Evolutionary conservation across 176 grass and related monocot species (phyloP).

Genomic region (Elymus sibiricus): DNA sequence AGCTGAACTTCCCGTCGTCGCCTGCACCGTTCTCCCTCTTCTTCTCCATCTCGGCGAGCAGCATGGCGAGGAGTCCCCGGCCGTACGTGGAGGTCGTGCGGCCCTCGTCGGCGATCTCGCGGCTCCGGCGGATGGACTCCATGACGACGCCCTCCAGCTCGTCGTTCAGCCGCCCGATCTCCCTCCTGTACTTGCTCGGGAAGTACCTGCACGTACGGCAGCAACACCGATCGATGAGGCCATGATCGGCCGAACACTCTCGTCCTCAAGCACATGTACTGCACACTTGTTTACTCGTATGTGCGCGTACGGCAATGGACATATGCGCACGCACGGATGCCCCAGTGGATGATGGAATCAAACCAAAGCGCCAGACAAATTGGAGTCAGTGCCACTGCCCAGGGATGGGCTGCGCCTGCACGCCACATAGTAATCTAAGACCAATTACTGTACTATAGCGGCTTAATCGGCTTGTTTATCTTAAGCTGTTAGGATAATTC

Average conservation of each 20-base stretch:
- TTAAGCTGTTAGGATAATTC: not conserved
- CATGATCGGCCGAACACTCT: not conserved
- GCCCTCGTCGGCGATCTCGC: conserved; percentile 68
- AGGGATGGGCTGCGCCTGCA: conserved; percentile 11
- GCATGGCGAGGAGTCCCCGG: conserved; percentile 53
- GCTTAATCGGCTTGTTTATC: not conserved
- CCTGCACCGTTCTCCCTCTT: conserved; percentile 17
- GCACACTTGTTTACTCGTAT: not conserved
- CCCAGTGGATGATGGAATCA: conserved; percentile 15
- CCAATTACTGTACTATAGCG: not conserved
- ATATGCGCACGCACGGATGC: not conserved
- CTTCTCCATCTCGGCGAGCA: conserved; percentile 60
- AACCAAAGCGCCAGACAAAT: not conserved
- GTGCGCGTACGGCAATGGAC: not conserved
- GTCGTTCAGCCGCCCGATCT: conserved; percentile 63
- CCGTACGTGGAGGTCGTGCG: conserved; percentile 54
- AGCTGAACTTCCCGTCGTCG: conserved; percentile 33
- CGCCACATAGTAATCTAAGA: not conserved
- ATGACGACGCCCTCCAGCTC: conserved; percentile 64
- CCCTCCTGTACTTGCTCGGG: conserved; percentile 77
- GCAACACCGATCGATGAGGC: not conserved
- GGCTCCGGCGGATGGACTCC: conserved; percentile 61
- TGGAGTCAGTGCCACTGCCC: conserved; percentile 23
- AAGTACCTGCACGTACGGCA: conserved; percentile 59
- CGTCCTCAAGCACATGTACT: not conserved